Evolutionary conservation across 345 rosid genomes (phyloP).

Genomic region (Leavenworthia alabamica): DNA sequence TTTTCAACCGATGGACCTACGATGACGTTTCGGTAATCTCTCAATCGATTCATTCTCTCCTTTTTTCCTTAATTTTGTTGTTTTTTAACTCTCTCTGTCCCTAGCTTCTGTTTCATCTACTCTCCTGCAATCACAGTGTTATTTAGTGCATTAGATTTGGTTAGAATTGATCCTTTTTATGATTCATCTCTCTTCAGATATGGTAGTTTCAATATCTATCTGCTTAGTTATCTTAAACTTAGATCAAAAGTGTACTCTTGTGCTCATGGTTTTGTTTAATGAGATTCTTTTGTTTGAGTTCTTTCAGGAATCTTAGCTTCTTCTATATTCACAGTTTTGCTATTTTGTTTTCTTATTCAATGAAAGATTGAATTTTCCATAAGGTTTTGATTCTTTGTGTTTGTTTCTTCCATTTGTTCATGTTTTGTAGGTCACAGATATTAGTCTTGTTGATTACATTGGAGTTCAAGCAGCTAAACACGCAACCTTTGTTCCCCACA

Average conservation of each 20-base stretch:
- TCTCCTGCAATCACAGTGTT: background rate
- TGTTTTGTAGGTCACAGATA: constrained; percentile 47
- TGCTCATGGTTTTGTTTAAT: too few relatives aligned
- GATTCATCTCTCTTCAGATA: too few relatives aligned
- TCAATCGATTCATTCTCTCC: background rate
- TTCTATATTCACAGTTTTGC: background rate
- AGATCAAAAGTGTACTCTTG: too few relatives aligned
- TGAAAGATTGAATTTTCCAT: too few relatives aligned
- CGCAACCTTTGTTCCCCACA: constrained; percentile 72
- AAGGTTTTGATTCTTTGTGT: background rate
- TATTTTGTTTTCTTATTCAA: too few relatives aligned
- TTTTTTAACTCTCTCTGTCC: too few relatives aligned
- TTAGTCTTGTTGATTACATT: constrained; percentile 56
- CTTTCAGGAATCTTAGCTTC: background rate
- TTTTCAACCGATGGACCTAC: constrained; percentile 70
- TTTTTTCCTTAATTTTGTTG: too few relatives aligned
- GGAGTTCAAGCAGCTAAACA: constrained; percentile 59
- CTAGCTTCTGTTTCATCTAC: background rate
- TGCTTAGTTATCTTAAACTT: too few relatives aligned
- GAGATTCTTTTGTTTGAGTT: too few relatives aligned
- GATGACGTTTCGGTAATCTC: constrained; percentile 52
- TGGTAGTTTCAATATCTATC: too few relatives aligned
- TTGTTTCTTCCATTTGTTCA: background rate
- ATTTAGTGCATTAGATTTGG: too few relatives aligned
- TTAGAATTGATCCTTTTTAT: too few relatives aligned